phyloP scores from a whole-genome alignment of 2,329 filamentous ascomycete genomes.

The Monosporascus ibericus region DNA sequence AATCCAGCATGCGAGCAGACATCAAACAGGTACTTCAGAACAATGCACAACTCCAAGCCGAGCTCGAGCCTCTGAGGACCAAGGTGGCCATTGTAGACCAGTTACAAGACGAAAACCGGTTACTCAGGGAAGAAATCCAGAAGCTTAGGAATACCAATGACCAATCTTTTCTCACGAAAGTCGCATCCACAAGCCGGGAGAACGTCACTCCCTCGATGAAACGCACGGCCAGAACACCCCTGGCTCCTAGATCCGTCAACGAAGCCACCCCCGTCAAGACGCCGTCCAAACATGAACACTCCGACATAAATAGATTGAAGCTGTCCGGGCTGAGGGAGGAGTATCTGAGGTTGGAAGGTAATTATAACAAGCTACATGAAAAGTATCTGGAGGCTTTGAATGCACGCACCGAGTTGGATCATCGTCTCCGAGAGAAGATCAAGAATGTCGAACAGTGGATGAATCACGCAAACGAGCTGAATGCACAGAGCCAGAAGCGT shows the following conservation, averaged over 20 bases:
- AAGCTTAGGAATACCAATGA: conserved; percentile 18
- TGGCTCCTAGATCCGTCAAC: conserved; percentile 20
- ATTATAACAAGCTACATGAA: conserved; percentile 32
- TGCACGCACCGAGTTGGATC: conserved; percentile 20
- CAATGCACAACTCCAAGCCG: conserved; percentile 22
- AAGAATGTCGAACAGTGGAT: conserved; percentile 40
- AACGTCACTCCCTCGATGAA: conserved; percentile 1
- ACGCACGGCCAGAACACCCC: conserved; percentile 13
- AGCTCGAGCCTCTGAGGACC: conserved; percentile 28
- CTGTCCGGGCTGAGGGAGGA: conserved; percentile 22
- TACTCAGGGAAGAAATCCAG: conserved; percentile 32
- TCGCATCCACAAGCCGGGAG: conserved; percentile 1
- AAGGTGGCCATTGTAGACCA: conserved; percentile 26
- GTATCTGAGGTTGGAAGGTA: conserved; percentile 31
- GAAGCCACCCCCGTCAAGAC: conserved; percentile 10
- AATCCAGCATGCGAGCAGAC: conserved; percentile 8
- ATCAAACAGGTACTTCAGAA: conserved; percentile 9
- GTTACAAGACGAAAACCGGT: conserved; percentile 37
- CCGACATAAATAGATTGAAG: conserved; percentile 11
- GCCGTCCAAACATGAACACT: conserved; percentile 6
- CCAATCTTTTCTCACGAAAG: conserved; percentile 3
- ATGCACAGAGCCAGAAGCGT: conserved; percentile 24
- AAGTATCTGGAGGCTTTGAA: conserved; percentile 18
- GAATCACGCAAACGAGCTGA: conserved; percentile 35
- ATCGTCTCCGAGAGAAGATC: conserved; percentile 36